Percentiles rank a stretch among this genome's conserved stretches.
Evolutionary conservation across 2,329 filamentous ascomycete species (phyloP).

Genomic region (Fusarium concolor): DNA sequence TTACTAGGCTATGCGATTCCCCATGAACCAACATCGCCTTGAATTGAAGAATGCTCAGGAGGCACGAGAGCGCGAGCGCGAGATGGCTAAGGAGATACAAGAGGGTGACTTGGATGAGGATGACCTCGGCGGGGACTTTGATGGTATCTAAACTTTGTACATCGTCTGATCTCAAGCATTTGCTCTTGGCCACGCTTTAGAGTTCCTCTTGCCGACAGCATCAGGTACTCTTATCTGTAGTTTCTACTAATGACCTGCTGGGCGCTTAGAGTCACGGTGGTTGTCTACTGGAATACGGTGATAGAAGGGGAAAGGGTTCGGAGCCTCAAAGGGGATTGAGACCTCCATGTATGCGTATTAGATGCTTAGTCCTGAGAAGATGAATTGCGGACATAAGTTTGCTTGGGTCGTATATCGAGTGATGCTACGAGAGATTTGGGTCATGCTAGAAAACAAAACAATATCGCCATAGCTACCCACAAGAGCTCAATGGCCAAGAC

Average conservation of each 20-base stretch:
- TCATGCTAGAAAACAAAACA: too few relatives aligned
- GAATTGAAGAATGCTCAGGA: slow-evolving; percentile 99
- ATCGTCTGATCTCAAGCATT: slow-evolving; percentile 24
- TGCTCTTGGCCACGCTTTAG: slow-evolving; percentile 21
- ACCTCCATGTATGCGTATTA: slow-evolving; percentile 43
- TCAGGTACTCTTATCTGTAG: slow-evolving; percentile 30
- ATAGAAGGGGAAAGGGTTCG: slow-evolving; percentile 34
- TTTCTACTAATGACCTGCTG: slow-evolving; percentile 37
- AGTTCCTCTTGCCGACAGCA: slow-evolving; percentile 14
- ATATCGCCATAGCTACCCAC: too few relatives aligned
- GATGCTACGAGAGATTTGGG: too few relatives aligned
- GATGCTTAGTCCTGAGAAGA: slow-evolving; percentile 34
- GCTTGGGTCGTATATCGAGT: background rate
- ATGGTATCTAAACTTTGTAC: slow-evolving; percentile 78
- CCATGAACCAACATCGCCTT: slow-evolving; percentile 98
- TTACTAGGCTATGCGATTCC: slow-evolving; percentile 91
- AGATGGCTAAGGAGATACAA: slow-evolving; percentile 98
- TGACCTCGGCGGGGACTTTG: slow-evolving; percentile 94
- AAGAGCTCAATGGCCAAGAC: too few relatives aligned
- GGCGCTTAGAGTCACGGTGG: slow-evolving; percentile 25
- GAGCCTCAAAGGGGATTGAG: slow-evolving; percentile 8
- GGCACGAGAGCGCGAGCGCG: slow-evolving; percentile 93
- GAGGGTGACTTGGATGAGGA: slow-evolving; percentile 97
- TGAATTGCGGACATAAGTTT: slow-evolving; percentile 23
- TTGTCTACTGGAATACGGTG: slow-evolving; percentile 18